A percentile compares a stretch with the other conserved stretches of the same genome.
These are phyloP conservation scores for Ascodesmis nigricans DNA, from an alignment of 495 filamentous ascomycete species.

Conservation along the genomic window DNA sequence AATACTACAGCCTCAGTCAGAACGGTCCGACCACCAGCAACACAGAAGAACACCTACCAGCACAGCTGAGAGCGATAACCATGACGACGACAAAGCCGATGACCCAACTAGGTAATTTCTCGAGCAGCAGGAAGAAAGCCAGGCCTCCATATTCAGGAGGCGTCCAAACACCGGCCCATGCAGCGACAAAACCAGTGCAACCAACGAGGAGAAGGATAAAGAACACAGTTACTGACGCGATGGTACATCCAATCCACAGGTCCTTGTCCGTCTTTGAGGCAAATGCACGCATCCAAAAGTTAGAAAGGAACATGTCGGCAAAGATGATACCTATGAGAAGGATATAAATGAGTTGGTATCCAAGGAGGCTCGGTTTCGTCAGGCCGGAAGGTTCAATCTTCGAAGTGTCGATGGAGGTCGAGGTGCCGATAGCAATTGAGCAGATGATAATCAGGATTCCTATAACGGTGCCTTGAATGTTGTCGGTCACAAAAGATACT, in stretches of 20 bases:
- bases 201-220: conserved; percentile 45
- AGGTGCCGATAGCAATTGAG: conserved; percentile 46
- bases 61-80: conserved; percentile 47
- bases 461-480: conserved; percentile 54
- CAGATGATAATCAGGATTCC: conserved; percentile 43
- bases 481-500: conserved; percentile 59
- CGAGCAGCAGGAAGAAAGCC: conserved; percentile 49
- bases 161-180: conserved; percentile 43
- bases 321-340: conserved; percentile 52
- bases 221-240: conserved; percentile 38
- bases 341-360: conserved; percentile 61
- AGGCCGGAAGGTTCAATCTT: conserved; percentile 40
- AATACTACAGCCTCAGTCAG: conserved; percentile 24
- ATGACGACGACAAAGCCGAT: conserved; percentile 55
- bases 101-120: conserved; percentile 47
- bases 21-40: no score
- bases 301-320: conserved; percentile 57
- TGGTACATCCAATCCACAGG: conserved; percentile 43
- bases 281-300: conserved; percentile 66
- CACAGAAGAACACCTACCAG: conserved; percentile 26
- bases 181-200: conserved; percentile 44
- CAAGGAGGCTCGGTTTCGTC: conserved; percentile 36
- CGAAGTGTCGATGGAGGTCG: conserved; percentile 43
- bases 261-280: conserved; percentile 54
- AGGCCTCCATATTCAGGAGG: conserved; percentile 39